Evolutionary conservation across 31 red algal species (phyloP).

Genomic region (Bonnemaisonia californica): DNA sequence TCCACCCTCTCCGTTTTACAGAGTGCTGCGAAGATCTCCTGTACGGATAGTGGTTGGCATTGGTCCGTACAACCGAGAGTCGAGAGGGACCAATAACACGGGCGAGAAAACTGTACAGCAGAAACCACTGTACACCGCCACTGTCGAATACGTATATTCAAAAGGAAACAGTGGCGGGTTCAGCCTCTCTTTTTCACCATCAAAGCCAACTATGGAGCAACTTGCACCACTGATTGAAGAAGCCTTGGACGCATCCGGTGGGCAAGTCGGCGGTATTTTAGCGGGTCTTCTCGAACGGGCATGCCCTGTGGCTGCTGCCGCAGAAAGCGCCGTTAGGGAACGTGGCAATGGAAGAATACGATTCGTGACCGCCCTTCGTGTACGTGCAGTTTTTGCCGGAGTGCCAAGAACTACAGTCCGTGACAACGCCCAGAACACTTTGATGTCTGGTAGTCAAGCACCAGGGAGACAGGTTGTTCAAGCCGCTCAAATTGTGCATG

Average conservation of each 20-base stretch:
- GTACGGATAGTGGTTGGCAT: slow-evolving; percentile 84
- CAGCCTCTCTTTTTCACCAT: slow-evolving; percentile 81
- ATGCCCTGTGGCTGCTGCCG: slow-evolving; percentile 80
- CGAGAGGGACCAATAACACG: neutral
- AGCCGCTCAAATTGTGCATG: slow-evolving; percentile 43
- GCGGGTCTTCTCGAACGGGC: slow-evolving; percentile 84
- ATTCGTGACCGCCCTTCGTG: slow-evolving; percentile 82
- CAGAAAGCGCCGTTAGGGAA: slow-evolving; percentile 73
- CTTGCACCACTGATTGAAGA: slow-evolving; percentile 84
- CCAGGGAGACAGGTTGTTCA: slow-evolving; percentile 12
- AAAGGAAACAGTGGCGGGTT: slow-evolving; percentile 88
- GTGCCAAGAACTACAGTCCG: slow-evolving; percentile 4
- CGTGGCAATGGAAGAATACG: slow-evolving; percentile 69
- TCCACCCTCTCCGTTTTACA: slow-evolving; percentile 75
- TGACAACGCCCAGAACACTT: neutral
- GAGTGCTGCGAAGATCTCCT: slow-evolving; percentile 75
- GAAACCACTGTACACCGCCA: slow-evolving; percentile 70
- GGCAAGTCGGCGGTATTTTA: slow-evolving; percentile 73
- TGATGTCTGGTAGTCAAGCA: neutral
- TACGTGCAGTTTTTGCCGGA: slow-evolving; percentile 77
- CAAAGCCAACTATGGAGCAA: slow-evolving; percentile 64
- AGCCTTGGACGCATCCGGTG: slow-evolving; percentile 84
- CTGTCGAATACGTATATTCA: slow-evolving; percentile 83
- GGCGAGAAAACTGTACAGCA: neutral
- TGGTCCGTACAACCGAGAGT: slow-evolving; percentile 68